Evolutionary conservation across 306 rosid genomes (phyloP).

Genomic region (Aeschynomene evenia): DNA sequence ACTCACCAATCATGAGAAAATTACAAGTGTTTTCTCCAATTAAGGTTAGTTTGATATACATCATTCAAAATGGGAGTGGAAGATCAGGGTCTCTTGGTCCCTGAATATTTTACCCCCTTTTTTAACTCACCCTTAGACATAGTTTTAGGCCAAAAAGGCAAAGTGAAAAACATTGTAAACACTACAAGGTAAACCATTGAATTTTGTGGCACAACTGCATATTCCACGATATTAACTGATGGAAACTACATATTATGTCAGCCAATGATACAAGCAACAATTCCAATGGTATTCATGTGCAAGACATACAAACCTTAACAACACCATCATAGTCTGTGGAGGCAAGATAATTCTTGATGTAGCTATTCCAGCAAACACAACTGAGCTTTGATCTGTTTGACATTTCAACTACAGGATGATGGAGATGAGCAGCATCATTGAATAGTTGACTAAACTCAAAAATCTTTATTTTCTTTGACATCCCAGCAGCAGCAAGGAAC

Average conservation of each 20-base stretch:
- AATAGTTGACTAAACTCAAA: slow-evolving; percentile 64
- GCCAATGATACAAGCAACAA: slow-evolving; percentile 6
- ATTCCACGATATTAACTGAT: not conserved
- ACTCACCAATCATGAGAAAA: slow-evolving; percentile 20
- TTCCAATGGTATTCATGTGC: not conserved
- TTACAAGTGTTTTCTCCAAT: not conserved
- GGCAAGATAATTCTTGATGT: slow-evolving; percentile 78
- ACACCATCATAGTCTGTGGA: slow-evolving; percentile 78
- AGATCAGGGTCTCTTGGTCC: not conserved
- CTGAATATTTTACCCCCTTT: not conserved
- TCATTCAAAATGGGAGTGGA: not conserved
- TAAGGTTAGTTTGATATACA: not conserved
- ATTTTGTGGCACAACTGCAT: slow-evolving; percentile 2
- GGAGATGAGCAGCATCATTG: slow-evolving; percentile 61
- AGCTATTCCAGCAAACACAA: slow-evolving; percentile 85
- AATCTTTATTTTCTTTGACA: slow-evolving; percentile 75
- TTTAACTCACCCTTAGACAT: not conserved
- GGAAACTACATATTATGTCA: not conserved
- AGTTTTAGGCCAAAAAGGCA: slow-evolving; percentile 7
- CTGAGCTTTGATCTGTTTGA: slow-evolving; percentile 70
- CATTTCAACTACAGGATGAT: slow-evolving; percentile 79
- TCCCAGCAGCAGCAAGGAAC: slow-evolving; percentile 84
- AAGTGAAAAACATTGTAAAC: not conserved
- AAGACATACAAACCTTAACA: slow-evolving; percentile 67
- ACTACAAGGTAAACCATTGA: not conserved